Conservation (phyloP, 1,284 basidiomycete species). For the Pterula multifida region DNA sequence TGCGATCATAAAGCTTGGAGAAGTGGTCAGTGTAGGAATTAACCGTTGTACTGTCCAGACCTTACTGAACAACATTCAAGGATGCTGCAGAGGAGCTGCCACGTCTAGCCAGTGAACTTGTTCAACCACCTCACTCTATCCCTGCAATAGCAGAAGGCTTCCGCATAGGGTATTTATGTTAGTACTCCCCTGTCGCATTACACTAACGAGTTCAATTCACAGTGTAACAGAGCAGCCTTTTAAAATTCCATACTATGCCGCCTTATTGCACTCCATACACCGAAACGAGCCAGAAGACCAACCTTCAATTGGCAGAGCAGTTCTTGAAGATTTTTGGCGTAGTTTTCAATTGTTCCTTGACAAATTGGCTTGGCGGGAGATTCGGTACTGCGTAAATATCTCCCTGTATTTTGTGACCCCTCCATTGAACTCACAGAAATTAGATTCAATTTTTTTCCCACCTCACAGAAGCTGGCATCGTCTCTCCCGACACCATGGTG, state of each 20-base stretch:
- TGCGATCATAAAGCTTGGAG: slow-evolving; percentile 65
- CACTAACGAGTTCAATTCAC: no score
- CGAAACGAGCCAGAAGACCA: slow-evolving; percentile 21
- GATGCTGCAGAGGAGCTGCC: slow-evolving; percentile 63
- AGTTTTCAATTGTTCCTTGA: slow-evolving; percentile 80
- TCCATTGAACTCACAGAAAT: background rate
- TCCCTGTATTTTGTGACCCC: slow-evolving; percentile 2
- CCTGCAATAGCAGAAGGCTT: slow-evolving; percentile 63
- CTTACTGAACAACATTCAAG: slow-evolving; percentile 24
- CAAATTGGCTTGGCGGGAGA: slow-evolving; percentile 80
- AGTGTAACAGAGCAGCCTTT: slow-evolving; percentile 83
- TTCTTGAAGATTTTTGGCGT: slow-evolving; percentile 84
- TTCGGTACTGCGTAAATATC: slow-evolving; percentile 66
- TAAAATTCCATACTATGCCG: slow-evolving; percentile 83
- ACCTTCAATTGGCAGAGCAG: slow-evolving; percentile 51
- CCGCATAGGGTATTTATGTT: slow-evolving; percentile 61
- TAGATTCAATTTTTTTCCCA: slow-evolving; percentile 89
- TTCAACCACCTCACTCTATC: slow-evolving; percentile 45
- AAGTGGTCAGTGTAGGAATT: slow-evolving; percentile 81
- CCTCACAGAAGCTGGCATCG: slow-evolving; percentile 62
- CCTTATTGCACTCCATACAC: slow-evolving; percentile 64
- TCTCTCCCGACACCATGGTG: slow-evolving; percentile 67
- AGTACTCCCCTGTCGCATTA: no score
- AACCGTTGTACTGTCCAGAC: no score
- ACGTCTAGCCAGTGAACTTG: slow-evolving; percentile 52